These are phyloP conservation scores for Aotearoamyces nothofagi DNA, from an alignment of 2,329 filamentous ascomycete species.

Conservation along the genomic window DNA sequence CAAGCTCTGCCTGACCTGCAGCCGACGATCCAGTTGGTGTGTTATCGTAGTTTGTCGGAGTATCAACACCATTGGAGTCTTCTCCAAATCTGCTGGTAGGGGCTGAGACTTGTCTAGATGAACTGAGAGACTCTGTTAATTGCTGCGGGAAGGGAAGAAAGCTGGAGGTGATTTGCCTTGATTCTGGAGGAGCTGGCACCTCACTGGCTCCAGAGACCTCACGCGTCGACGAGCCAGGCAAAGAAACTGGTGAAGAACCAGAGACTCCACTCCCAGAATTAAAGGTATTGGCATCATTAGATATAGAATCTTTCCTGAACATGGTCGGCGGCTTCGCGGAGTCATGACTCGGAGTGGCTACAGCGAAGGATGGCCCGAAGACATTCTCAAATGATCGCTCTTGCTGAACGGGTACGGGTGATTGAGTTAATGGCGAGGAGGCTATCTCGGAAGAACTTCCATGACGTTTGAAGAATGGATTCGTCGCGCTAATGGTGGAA, in stretches of 20 bases:
- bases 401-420: constrained; percentile 24
- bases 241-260: constrained; percentile 31
- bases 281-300: constrained; percentile 11
- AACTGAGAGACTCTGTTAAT: constrained; percentile 53
- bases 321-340: constrained; percentile 34
- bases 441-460: constrained; percentile 34
- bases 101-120: constrained; percentile 65
- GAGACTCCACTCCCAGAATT: constrained; percentile 12
- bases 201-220: constrained; percentile 39
- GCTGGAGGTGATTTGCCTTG: constrained; percentile 63
- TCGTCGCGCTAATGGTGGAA: constrained; percentile 63
- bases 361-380: constrained; percentile 55
- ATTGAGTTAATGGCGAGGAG: constrained; percentile 28
- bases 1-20: constrained; percentile 11
- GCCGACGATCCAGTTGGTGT: constrained; percentile 17
- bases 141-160: constrained; percentile 54
- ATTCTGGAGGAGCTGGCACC: constrained; percentile 51
- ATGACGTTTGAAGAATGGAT: constrained; percentile 80
- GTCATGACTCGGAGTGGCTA: constrained; percentile 23
- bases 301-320: constrained; percentile 33
- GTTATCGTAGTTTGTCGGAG: constrained; percentile 21
- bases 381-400: constrained; percentile 74
- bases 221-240: constrained; percentile 38
- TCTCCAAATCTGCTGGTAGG: constrained; percentile 52
- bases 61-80: constrained; percentile 20